Conservation (phyloP, 805 yeast species). For the Teunomyces lycoperdinae region DNA sequence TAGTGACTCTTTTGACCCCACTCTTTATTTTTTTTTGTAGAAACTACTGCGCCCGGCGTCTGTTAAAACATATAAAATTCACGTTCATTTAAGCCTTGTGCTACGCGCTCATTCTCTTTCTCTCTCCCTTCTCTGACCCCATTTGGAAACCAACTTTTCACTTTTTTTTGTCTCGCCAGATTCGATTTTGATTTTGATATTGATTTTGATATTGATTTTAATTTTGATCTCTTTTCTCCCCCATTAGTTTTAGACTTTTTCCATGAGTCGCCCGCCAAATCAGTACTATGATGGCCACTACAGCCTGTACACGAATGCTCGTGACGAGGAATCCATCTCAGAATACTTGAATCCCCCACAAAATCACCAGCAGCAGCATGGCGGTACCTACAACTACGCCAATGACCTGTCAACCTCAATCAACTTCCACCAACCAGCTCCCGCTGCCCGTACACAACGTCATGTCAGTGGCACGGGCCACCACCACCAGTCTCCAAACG, state of each 20-base stretch:
- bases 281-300: slow-evolving; percentile 1
- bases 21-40: too few relatives aligned
- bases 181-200: too few relatives aligned
- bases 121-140: too few relatives aligned
- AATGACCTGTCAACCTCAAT: slow-evolving; percentile 17
- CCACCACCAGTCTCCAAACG: slow-evolving; percentile 8
- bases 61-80: too few relatives aligned
- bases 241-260: too few relatives aligned
- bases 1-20: too few relatives aligned
- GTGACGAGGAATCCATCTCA: slow-evolving; percentile 11
- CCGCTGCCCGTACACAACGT: slow-evolving; percentile 15
- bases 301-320: background rate
- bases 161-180: too few relatives aligned
- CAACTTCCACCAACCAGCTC: slow-evolving; percentile 29
- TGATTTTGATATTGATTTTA: too few relatives aligned
- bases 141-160: too few relatives aligned
- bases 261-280: slow-evolving; percentile 2
- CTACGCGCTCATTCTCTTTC: too few relatives aligned
- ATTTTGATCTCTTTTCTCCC: background rate
- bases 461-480: slow-evolving; percentile 2
- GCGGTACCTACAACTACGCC: slow-evolving; percentile 17
- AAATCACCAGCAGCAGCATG: slow-evolving; percentile 4
- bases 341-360: slow-evolving; percentile 14
- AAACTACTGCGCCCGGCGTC: too few relatives aligned
- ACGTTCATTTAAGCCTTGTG: too few relatives aligned